Conservation (phyloP, 257 asterid genomes). For the Plantago elongata region DNA sequence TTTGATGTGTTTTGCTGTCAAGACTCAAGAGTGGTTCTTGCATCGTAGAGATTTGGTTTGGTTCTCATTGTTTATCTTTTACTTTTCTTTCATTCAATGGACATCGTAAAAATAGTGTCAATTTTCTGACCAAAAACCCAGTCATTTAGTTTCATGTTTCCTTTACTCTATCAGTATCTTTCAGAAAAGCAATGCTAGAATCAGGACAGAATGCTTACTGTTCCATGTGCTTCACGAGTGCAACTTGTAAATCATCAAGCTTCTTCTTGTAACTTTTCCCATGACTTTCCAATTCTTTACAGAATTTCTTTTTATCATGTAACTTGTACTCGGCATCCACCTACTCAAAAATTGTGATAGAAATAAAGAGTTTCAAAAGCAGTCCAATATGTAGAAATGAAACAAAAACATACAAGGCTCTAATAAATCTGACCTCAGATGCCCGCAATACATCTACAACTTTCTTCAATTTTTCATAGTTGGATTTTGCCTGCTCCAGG, state of each 20-base stretch:
- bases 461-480: slow-evolving; percentile 76
- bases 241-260: slow-evolving; percentile 61
- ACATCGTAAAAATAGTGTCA: too few relatives aligned
- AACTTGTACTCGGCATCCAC: slow-evolving; percentile 95
- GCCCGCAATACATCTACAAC: slow-evolving; percentile 80
- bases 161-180: slow-evolving; percentile 3
- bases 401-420: slow-evolving; percentile 3
- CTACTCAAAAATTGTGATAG: slow-evolving; percentile 30
- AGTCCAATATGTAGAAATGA: not conserved
- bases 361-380: slow-evolving; percentile 3
- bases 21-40: too few relatives aligned
- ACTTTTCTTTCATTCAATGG: too few relatives aligned
- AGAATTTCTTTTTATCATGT: slow-evolving; percentile 74
- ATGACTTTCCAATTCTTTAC: slow-evolving; percentile 62
- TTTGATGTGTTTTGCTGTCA: too few relatives aligned
- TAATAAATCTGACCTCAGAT: slow-evolving; percentile 54
- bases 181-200: slow-evolving; percentile 1
- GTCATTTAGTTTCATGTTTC: too few relatives aligned
- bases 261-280: slow-evolving; percentile 80
- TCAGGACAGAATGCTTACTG: slow-evolving; percentile 52
- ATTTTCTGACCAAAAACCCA: too few relatives aligned
- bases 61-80: too few relatives aligned
- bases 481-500: slow-evolving; percentile 61
- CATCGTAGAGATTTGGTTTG: too few relatives aligned
- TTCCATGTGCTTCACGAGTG: slow-evolving; percentile 77